Conservation (phyloP, 2,329 filamentous ascomycete genomes). For the Trichoderma sp. region DNA sequence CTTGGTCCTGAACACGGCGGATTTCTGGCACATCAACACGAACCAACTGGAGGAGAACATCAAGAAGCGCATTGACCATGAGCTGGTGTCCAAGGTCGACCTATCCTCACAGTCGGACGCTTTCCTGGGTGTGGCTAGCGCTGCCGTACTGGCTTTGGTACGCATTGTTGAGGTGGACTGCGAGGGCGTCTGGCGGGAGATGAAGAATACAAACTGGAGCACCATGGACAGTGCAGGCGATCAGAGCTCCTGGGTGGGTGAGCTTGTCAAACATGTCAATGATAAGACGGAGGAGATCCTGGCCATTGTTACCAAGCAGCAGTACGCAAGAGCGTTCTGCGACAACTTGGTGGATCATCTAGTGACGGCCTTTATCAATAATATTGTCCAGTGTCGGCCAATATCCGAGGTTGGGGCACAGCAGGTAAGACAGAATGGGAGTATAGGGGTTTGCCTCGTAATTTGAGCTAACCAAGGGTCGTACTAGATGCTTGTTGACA, state of each 20-base stretch:
- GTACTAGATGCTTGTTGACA: slow-evolving; percentile 84
- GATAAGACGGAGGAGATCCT: slow-evolving; percentile 71
- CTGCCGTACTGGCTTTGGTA: slow-evolving; percentile 79
- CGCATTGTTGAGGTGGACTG: slow-evolving; percentile 78
- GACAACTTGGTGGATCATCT: slow-evolving; percentile 93
- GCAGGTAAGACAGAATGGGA: slow-evolving; percentile 54
- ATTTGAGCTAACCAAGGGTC: background rate
- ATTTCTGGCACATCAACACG: slow-evolving; percentile 94
- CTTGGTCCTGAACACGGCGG: slow-evolving; percentile 89
- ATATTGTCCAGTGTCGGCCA: slow-evolving; percentile 83
- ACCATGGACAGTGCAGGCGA: slow-evolving; percentile 91
- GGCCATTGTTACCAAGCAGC: slow-evolving; percentile 76
- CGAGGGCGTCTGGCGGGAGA: slow-evolving; percentile 90
- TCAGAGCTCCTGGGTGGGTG: slow-evolving; percentile 86
- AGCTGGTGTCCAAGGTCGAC: slow-evolving; percentile 73
- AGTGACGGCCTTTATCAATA: slow-evolving; percentile 73
- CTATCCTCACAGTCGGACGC: slow-evolving; percentile 90
- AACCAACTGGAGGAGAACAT: slow-evolving; percentile 94
- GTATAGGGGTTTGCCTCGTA: background rate
- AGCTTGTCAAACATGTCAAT: slow-evolving; percentile 73
- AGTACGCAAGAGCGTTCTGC: slow-evolving; percentile 91
- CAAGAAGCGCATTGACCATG: slow-evolving; percentile 80
- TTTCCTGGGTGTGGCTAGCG: slow-evolving; percentile 91
- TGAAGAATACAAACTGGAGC: slow-evolving; percentile 94
- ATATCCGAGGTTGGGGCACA: slow-evolving; percentile 93